A percentile compares a stretch with the other conserved stretches of the same genome.
These are phyloP conservation scores for Monascus purpureus DNA, from an alignment of 495 filamentous ascomycete genomes.

Conservation along the genomic window DNA sequence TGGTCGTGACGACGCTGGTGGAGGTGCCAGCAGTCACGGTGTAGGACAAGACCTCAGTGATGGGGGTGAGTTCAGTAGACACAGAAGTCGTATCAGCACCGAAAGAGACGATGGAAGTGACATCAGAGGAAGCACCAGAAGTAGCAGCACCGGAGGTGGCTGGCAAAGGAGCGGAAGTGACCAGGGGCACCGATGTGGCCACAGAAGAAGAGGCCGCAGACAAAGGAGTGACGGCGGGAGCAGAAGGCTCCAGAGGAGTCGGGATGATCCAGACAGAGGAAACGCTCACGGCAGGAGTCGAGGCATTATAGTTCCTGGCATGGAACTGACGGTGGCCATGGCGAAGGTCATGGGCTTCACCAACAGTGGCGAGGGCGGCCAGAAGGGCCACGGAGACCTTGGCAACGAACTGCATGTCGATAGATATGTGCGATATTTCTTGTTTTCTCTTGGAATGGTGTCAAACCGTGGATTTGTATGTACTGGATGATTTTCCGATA, in stretches of 20 bases:
- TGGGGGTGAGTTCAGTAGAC: not conserved
- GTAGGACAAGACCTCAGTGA: conserved; percentile 45
- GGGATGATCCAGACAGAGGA: conserved; percentile 10
- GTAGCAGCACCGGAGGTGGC: not conserved
- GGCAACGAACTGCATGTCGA: conserved; percentile 28
- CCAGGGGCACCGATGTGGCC: conserved; percentile 1
- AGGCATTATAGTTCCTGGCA: conserved; percentile 2
- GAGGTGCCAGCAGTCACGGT: conserved; percentile 40
- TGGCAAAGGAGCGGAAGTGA: not conserved
- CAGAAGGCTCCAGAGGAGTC: conserved; percentile 5
- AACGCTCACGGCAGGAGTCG: conserved; percentile 3
- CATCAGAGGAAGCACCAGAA: not conserved
- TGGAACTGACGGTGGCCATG: conserved; percentile 18
- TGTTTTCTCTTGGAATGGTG: too few species aligned
- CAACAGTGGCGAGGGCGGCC: conserved; percentile 31
- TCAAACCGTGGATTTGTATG: too few species aligned
- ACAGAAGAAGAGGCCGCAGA: conserved; percentile 4
- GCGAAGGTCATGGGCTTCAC: conserved; percentile 24
- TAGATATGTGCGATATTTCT: conserved; percentile 8
- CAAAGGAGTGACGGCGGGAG: conserved; percentile 3
- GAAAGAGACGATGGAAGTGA: not conserved
- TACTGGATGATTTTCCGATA: too few species aligned
- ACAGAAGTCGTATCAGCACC: not conserved
- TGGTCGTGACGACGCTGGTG: conserved; percentile 42
- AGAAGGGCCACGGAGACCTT: conserved; percentile 35